Evolutionary conservation across 2,329 filamentous ascomycete genomes (phyloP).

Genomic region (Taxawa tesnikishii): DNA sequence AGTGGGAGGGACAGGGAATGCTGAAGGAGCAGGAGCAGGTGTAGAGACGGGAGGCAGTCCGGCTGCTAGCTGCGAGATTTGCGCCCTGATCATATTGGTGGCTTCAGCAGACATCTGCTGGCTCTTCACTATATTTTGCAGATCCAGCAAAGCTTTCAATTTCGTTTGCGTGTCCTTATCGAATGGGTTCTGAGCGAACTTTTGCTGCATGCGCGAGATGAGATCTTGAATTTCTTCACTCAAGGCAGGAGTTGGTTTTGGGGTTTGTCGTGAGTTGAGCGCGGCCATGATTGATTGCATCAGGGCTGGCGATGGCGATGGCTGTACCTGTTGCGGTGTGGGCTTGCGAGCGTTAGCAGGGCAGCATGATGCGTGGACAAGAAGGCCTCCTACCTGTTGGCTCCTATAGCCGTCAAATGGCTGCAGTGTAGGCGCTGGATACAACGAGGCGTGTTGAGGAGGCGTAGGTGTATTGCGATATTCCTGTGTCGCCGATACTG

Average conservation of each 20-base stretch:
- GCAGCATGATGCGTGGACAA: no score
- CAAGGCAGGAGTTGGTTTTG: slow-evolving; percentile 44
- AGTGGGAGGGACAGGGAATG: not conserved
- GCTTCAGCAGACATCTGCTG: slow-evolving; percentile 71
- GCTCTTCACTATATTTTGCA: slow-evolving; percentile 68
- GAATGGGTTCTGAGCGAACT: slow-evolving; percentile 64
- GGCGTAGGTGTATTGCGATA: slow-evolving; percentile 64
- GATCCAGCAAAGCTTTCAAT: slow-evolving; percentile 72
- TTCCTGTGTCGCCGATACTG: slow-evolving; percentile 36
- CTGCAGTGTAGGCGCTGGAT: slow-evolving; percentile 18
- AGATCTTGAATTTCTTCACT: slow-evolving; percentile 73
- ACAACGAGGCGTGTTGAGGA: slow-evolving; percentile 38
- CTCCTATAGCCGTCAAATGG: slow-evolving; percentile 21
- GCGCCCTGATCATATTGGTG: slow-evolving; percentile 70
- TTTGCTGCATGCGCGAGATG: slow-evolving; percentile 58
- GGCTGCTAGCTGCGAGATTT: slow-evolving; percentile 64
- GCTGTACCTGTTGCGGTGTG: slow-evolving; percentile 4
- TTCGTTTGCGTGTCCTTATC: slow-evolving; percentile 66
- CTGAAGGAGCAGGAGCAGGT: slow-evolving; percentile 1
- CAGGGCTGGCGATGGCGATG: slow-evolving; percentile 7
- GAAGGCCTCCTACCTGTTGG: slow-evolving; percentile 20
- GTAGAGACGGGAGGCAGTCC: slow-evolving; percentile 26
- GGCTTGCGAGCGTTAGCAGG: slow-evolving; percentile 6
- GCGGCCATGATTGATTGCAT: slow-evolving; percentile 7
- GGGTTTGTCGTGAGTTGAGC: slow-evolving; percentile 9